A percentile compares a stretch with the other conserved stretches of the same genome.
These are phyloP conservation scores for Fusarium paranaense DNA, from an alignment of 2,329 filamentous ascomycete genomes.

Conservation along the genomic window DNA sequence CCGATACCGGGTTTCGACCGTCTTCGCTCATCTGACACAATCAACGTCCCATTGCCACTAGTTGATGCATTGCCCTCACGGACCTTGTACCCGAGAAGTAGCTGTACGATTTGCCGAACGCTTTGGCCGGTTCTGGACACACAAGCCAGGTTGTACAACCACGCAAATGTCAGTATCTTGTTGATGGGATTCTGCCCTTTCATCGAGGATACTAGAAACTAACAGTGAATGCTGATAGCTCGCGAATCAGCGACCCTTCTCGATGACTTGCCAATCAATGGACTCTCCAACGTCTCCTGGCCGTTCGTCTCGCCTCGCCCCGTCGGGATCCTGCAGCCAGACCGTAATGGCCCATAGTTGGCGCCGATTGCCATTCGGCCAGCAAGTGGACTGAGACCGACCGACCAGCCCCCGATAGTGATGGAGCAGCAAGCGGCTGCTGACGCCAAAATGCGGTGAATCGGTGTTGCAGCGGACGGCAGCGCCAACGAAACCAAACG, in stretches of 20 bases:
- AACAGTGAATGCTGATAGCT: neutral
- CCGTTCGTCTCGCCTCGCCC: constrained; percentile 36
- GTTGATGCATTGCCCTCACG: constrained; percentile 15
- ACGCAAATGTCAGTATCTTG: neutral
- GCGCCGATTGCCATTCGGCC: constrained; percentile 31
- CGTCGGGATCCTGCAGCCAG: constrained; percentile 40
- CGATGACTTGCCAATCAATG: constrained; percentile 25
- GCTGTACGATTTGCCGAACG: neutral
- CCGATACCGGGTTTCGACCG: neutral
- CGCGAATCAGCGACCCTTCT: neutral
- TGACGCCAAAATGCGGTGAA: constrained; percentile 48
- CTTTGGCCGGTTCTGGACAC: neutral
- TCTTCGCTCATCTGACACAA: constrained; percentile 1
- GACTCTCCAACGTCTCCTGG: constrained; percentile 20
- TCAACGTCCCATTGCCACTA: constrained; percentile 19
- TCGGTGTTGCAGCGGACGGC: constrained; percentile 29
- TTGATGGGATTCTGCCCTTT: neutral
- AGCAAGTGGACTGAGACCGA: constrained; percentile 25
- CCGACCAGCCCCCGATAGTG: constrained; percentile 33
- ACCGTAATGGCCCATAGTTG: constrained; percentile 37
- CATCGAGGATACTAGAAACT: neutral
- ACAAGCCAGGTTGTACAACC: neutral
- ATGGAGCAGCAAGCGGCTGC: constrained; percentile 29
- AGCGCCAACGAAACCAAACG: constrained; percentile 32
- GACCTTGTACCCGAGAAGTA: constrained; percentile 12